Evolutionary conservation across 805 yeast genomes (phyloP), one percentile per base, ranked within the genome.

Genomic region (Candida mattraensis): DNA sequence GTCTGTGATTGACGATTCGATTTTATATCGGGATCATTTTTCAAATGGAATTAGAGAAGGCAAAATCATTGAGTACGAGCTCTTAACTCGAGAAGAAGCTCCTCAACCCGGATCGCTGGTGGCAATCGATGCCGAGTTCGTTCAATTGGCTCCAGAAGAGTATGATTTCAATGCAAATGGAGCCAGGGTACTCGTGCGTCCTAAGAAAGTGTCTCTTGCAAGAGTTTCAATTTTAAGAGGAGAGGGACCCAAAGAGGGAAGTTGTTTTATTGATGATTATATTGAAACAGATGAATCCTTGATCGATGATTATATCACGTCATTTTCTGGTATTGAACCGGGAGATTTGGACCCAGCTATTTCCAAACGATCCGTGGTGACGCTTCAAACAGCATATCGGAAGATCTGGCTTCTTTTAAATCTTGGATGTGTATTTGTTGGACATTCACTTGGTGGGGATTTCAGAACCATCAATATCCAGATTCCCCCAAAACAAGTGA

Each of bases 101-200:
- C 96, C 96, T 0, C 53, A 54, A 14, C 72, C 80, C 0, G 96
- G 96, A 0, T 68, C 86, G 1, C 58, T 88, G 24, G 80, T 91
- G 13, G 99, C 98, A 0, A 83, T 93, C 39, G 99, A 93, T 67
- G 97, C 99, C 0, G 99, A 93, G 60, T 93, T 94, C 69, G 98
- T 93, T 3, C 74, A 80, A 19, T 58, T 89, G 20, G 76, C 79
- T 31, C 84, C 84, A 4, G 97, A 88, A 47, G 78, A 82, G 43
- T 74, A 78, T 28, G 97, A 89, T 53, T 74, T 91, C 30, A 76
- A 78, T 35, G 77, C 81, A 35, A 77, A 78, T 43, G 97, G 98
- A 0, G 53, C 70, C 5, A 80, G 80, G 44, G 72, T 76, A 5
- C 60, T 91, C 22, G 71, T 88, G 5, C 74, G 80, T 40, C 97